Evolutionary conservation across 2,329 filamentous ascomycete genomes (phyloP).

Genomic region (Massarina eburnea): DNA sequence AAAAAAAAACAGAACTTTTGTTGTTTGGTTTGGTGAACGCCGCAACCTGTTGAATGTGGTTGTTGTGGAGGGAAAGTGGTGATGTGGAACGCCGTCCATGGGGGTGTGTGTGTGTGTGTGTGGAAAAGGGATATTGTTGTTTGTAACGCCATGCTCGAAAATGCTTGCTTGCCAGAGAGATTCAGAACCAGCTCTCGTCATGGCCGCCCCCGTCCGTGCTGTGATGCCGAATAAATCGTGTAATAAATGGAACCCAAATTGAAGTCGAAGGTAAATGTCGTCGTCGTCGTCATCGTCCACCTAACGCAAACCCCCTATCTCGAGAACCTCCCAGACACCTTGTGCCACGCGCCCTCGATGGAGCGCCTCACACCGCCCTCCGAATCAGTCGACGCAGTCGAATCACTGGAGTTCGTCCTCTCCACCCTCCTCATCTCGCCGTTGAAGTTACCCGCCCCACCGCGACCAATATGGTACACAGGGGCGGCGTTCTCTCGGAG

Average conservation of each 20-base stretch:
- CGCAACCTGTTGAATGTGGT: neutral
- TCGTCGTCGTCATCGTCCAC: neutral
- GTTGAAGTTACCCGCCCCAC: constrained; percentile 60
- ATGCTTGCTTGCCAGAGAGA: constrained; percentile 26
- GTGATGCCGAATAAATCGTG: constrained; percentile 3
- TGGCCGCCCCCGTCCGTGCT: neutral
- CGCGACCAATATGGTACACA: constrained; percentile 65
- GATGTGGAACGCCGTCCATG: neutral
- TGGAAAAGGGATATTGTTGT: neutral
- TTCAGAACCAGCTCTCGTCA: constrained; percentile 43
- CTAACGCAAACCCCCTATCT: constrained; percentile 14
- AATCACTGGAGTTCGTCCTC: constrained; percentile 12
- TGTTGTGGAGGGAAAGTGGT: neutral
- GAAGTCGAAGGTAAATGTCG: constrained; percentile 8
- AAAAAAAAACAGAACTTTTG: too few relatives aligned
- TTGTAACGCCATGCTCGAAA: constrained; percentile 1
- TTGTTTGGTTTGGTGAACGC: neutral
- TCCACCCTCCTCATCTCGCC: constrained; percentile 29
- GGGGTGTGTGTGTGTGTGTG: constrained; percentile 1
- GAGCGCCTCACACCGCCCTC: constrained; percentile 29
- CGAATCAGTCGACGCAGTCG: constrained; percentile 21
- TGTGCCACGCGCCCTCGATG: constrained; percentile 41
- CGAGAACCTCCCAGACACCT: constrained; percentile 37
- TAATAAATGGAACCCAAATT: constrained; percentile 7
- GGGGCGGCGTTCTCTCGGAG: constrained; percentile 58